Evolutionary conservation across 2,329 filamentous ascomycete genomes (phyloP).

Genomic region (Alternaria angustiovoidea): DNA sequence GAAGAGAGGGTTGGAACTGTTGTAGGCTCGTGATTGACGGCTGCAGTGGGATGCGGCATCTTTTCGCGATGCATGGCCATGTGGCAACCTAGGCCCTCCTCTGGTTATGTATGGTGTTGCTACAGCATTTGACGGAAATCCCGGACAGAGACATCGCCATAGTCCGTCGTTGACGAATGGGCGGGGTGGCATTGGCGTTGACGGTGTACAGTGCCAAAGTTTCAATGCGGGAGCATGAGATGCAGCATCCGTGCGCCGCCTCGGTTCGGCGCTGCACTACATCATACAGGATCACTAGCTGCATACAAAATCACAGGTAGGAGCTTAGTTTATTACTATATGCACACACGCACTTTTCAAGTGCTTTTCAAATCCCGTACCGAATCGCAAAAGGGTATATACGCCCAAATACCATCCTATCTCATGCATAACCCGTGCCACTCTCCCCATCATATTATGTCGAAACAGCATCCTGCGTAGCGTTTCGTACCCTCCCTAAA

Average conservation of each 20-base stretch:
- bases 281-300: background rate
- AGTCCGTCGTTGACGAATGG: conserved; percentile 46
- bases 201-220: conserved; percentile 8
- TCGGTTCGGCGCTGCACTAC: background rate
- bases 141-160: conserved; percentile 47
- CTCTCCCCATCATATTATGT: conserved; percentile 6
- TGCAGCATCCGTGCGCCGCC: conserved; percentile 3
- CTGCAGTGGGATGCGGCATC: background rate
- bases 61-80: conserved; percentile 5
- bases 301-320: background rate
- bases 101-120: background rate
- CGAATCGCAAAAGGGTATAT: conserved; percentile 18
- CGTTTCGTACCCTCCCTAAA: conserved; percentile 1
- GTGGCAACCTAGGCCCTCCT: background rate
- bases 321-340: conserved; percentile 7
- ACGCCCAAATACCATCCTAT: conserved; percentile 13
- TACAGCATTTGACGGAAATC: conserved; percentile 24
- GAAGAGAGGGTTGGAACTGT: conserved; percentile 9
- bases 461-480: conserved; percentile 4
- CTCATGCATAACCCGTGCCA: background rate
- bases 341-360: background rate
- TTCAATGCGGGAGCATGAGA: conserved; percentile 8
- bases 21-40: conserved; percentile 27
- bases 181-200: conserved; percentile 39
- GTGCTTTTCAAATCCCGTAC: conserved; percentile 3